These are phyloP conservation scores for Phytophthora brassicae DNA, from an alignment of 352 stramenopile genomes.

Conservation along the genomic window DNA sequence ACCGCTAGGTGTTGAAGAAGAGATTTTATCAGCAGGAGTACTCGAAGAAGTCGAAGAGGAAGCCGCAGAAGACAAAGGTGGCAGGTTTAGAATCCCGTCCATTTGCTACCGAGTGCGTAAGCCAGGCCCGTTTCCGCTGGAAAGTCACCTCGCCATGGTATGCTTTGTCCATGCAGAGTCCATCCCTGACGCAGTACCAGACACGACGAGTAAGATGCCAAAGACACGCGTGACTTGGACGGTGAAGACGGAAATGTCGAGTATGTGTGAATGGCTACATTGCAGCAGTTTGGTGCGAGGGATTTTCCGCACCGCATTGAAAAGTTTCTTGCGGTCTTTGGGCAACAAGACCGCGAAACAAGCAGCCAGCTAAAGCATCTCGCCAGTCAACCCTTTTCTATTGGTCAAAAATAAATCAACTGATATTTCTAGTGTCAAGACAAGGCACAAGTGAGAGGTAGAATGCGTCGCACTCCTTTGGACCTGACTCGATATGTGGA, in stretches of 20 bases:
- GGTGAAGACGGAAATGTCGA: constrained; percentile 32
- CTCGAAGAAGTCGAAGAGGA: constrained; percentile 28
- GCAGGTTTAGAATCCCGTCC: constrained; percentile 35
- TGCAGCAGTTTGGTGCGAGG: constrained; percentile 40
- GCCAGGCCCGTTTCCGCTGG: constrained; percentile 42
- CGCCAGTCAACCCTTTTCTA: constrained; percentile 6
- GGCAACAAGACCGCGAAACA: constrained; percentile 10
- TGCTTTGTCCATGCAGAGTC: constrained; percentile 43
- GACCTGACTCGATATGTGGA: constrained; percentile 40
- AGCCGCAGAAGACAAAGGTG: constrained; percentile 9
- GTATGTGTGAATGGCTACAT: constrained; percentile 22
- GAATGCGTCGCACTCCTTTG: constrained; percentile 27
- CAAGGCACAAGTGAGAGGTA: background rate
- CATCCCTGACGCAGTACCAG: background rate
- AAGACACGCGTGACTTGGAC: constrained; percentile 52
- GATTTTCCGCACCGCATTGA: constrained; percentile 33
- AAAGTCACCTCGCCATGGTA: constrained; percentile 55
- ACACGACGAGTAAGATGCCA: background rate
- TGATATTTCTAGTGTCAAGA: background rate
- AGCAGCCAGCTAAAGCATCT: background rate
- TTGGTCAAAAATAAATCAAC: constrained; percentile 26
- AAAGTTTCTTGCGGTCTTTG: constrained; percentile 29
- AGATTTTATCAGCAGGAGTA: constrained; percentile 55
- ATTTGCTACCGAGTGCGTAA: constrained; percentile 54
- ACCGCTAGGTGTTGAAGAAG: constrained; percentile 53